Evolutionary conservation across 305 asterid species (phyloP), one percentile per base, ranked within the genome.

Genomic region (Fraxinus greggii): DNA sequence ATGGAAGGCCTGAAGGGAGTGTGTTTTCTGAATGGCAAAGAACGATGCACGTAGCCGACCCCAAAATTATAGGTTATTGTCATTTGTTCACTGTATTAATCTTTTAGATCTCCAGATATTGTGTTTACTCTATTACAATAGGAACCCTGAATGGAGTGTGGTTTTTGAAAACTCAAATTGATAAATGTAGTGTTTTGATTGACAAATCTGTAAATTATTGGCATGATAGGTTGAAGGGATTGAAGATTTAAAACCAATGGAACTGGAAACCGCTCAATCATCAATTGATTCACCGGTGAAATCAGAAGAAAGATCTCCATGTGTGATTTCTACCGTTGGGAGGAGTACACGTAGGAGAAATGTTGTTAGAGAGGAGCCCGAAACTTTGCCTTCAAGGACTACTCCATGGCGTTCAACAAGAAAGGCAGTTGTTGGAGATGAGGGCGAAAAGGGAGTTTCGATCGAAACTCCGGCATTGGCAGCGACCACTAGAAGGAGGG

Each of bases 171-270:
- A 8, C 28, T 36, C 10, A n/a, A 35, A 63, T 29, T 69, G 31
- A 23, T 3, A 21, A 5, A 54, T 15, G 29, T 59, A 21, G 70
- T 2, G 10, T 21, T 31, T 29, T 12, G 13, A 78, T 15, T 79
- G 69, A 24, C 29, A 17, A 70, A 32, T 70, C 63, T 42, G 26
- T 17, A 7, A 42, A 56, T 75, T 19, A 28, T 76, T 8, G 56
- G 7, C 15, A 13, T 83, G 13, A 45, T 85, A 95, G 98, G 96
- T 94, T 6, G 92, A 95, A 85, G 97, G 99, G 65, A 80, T 91
- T 72, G 97, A 95, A 35, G 96, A 90, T 4, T 29, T 87, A 87
- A 82, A 84, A 65, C 70, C 84, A 36, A 83, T 82, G 10, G 86
- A 86, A 80, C 90, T 90, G 67, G 94, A 81, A 79, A 83, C 83